Percentiles rank a stretch among this genome's conserved stretches.
Evolutionary conservation across 192 early-diverging fungal genomes (phyloP).

Genomic region (Mortierella antarctica): DNA sequence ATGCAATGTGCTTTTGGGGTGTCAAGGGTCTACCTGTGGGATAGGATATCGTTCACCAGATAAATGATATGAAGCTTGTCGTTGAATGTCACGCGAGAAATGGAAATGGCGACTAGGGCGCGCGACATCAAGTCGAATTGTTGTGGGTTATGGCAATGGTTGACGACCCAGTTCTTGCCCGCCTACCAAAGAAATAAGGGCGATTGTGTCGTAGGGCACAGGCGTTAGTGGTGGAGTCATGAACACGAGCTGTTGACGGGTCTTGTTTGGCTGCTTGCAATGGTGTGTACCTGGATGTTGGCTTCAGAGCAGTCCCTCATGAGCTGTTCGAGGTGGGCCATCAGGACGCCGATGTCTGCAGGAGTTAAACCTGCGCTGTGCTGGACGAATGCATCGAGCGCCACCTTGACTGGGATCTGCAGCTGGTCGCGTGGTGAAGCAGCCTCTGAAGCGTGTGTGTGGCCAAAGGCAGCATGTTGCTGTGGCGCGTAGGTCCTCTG

Average conservation of each 20-base stretch:
- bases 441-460: background rate
- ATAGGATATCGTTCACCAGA: conserved; percentile 63
- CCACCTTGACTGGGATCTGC: conserved; percentile 14
- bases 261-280: background rate
- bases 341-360: conserved; percentile 28
- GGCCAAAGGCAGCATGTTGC: background rate
- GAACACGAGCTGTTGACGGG: background rate
- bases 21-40: conserved; percentile 53
- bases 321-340: conserved; percentile 54
- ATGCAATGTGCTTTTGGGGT: background rate
- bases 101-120: conserved; percentile 55
- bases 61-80: conserved; percentile 64
- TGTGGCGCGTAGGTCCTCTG: no score
- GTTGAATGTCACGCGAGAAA: conserved; percentile 49
- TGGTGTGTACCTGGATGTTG: conserved; percentile 59
- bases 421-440: background rate
- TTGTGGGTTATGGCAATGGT: conserved; percentile 53
- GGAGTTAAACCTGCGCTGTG: conserved; percentile 19
- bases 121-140: conserved; percentile 52
- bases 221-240: background rate
- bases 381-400: conserved; percentile 21
- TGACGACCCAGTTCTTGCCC: conserved; percentile 63
- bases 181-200: conserved; percentile 41
- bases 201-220: background rate
- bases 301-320: conserved; percentile 66